Evolutionary conservation across 805 yeast species (phyloP).

Genomic region (Ogataea trehaloabstinens): DNA sequence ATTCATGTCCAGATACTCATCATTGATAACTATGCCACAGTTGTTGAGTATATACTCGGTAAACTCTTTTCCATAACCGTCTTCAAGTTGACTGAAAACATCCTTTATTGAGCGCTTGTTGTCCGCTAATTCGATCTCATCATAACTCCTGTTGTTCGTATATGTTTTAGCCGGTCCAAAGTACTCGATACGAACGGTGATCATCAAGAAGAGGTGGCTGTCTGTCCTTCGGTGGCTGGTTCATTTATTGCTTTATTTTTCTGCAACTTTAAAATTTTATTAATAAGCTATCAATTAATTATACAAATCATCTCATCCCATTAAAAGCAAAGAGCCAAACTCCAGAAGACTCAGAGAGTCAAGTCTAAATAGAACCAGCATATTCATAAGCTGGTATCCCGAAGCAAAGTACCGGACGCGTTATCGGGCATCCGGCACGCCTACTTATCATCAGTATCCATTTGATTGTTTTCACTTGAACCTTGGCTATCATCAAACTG

Average conservation of each 20-base stretch:
- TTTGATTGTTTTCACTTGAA: not conserved
- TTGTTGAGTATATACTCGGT: constrained; percentile 17
- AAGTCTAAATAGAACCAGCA: too few species aligned
- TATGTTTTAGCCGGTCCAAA: constrained; percentile 33
- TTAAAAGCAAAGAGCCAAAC: too few species aligned
- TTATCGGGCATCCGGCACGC: too few species aligned
- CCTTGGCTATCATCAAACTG: constrained; percentile 8
- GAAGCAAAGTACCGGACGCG: too few species aligned
- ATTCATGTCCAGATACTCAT: constrained; percentile 26
- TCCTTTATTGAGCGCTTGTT: constrained; percentile 5
- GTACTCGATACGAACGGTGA: constrained; percentile 22
- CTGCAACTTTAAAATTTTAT: not conserved
- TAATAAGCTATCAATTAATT: too few species aligned
- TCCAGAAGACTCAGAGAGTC: too few species aligned
- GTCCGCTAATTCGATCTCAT: constrained; percentile 5
- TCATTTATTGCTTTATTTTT: not conserved
- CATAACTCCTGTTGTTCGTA: constrained; percentile 20
- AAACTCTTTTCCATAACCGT: constrained; percentile 19
- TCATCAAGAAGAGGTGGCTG: constrained; percentile 4
- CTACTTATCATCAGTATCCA: not conserved
- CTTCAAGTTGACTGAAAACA: constrained; percentile 5
- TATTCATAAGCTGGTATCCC: too few species aligned
- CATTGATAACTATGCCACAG: constrained; percentile 30
- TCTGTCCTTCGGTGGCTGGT: too few species aligned
- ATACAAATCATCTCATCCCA: too few species aligned